Evolutionary conservation across 2,329 filamentous ascomycete species (phyloP).

Genomic region (Ceratocystis cacaofunesta): DNA sequence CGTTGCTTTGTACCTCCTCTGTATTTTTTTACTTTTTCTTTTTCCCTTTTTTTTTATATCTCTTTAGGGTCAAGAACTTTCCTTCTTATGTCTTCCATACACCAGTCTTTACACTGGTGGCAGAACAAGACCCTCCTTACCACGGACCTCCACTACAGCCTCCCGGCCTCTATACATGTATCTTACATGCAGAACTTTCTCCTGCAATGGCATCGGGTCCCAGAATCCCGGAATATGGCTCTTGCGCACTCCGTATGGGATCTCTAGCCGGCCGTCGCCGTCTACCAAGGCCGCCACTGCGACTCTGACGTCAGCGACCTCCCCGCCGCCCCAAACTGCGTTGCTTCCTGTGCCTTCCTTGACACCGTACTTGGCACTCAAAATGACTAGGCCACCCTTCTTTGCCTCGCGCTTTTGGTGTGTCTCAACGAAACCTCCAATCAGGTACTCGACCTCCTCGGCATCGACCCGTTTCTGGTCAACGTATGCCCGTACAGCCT

Average conservation of each 20-base stretch:
- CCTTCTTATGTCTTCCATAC: not conserved
- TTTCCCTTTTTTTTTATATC: not conserved
- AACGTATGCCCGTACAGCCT: slow-evolving; percentile 18
- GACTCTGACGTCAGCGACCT: slow-evolving; percentile 36
- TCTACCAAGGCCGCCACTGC: slow-evolving; percentile 33
- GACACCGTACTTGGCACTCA: slow-evolving; percentile 35
- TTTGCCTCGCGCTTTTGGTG: slow-evolving; percentile 26
- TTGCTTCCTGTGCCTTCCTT: slow-evolving; percentile 17
- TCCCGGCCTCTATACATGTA: slow-evolving; percentile 25
- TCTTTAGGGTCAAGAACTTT: no score
- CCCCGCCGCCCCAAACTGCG: slow-evolving; percentile 25
- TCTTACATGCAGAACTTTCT: slow-evolving; percentile 33
- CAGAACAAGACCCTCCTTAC: slow-evolving; percentile 24
- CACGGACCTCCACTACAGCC: slow-evolving; percentile 25
- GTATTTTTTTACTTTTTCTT: not conserved
- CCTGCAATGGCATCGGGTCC: slow-evolving; percentile 32
- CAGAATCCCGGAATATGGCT: slow-evolving; percentile 35
- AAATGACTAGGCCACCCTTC: slow-evolving; percentile 31
- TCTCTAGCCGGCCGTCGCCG: slow-evolving; percentile 24
- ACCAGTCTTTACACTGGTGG: not conserved
- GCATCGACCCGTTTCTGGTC: slow-evolving; percentile 29
- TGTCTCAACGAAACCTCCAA: slow-evolving; percentile 28
- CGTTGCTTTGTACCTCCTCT: no score
- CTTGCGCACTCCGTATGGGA: slow-evolving; percentile 30
- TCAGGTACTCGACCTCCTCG: slow-evolving; percentile 30